Evolutionary conservation across 305 asterid species (phyloP).

Genomic region (Solanum hybrid): DNA sequence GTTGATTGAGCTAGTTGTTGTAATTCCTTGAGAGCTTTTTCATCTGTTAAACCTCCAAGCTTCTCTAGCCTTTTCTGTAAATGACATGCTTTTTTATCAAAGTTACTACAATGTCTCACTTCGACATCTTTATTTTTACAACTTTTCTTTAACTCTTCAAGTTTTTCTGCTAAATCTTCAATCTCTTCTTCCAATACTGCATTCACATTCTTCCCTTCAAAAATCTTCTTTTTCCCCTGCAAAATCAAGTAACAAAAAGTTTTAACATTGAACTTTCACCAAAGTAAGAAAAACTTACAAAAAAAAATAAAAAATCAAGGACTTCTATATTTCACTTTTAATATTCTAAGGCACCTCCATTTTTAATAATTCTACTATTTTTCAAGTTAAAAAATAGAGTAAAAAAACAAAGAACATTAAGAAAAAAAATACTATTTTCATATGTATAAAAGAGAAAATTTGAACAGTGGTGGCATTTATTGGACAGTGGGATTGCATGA

Average conservation of each 20-base stretch:
- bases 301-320: no score
- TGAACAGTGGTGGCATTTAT: not conserved
- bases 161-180: constrained; percentile 32
- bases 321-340: not conserved
- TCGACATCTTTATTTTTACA: constrained; percentile 24
- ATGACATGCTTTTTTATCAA: constrained; percentile 38
- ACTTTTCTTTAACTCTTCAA: constrained; percentile 32
- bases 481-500: not conserved
- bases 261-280: not conserved
- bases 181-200: constrained; percentile 38
- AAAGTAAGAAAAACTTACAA: not conserved
- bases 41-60: constrained; percentile 31
- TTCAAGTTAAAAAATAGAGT: not conserved
- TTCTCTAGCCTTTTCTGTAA: constrained; percentile 50
- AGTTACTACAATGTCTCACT: constrained; percentile 30
- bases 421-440: not conserved
- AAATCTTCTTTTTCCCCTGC: constrained; percentile 44
- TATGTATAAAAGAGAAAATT: not conserved
- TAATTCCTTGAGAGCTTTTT: constrained; percentile 10
- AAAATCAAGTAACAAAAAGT: not conserved
- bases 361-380: not conserved
- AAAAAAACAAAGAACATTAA: not conserved
- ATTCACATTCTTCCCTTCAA: constrained; percentile 37
- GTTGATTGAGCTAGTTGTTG: constrained; percentile 11
- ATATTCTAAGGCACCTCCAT: not conserved